Evolutionary conservation across 2,329 filamentous ascomycete genomes (phyloP).

Genomic region (Chrysosporium queenslandicum): DNA sequence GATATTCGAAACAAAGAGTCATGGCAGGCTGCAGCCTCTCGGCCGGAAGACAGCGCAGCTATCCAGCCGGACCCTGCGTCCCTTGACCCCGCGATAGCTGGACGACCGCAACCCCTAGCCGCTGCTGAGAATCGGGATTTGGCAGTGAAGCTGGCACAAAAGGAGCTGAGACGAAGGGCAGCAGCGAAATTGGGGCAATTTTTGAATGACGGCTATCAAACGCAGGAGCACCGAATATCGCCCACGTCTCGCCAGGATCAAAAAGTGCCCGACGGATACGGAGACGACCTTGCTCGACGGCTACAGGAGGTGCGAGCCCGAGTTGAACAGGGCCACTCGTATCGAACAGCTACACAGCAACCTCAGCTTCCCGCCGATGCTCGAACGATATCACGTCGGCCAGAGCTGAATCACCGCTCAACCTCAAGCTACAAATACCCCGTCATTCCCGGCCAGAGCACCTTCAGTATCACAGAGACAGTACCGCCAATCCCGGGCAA

Average conservation of each 20-base stretch:
- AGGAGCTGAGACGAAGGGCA: conserved; percentile 57
- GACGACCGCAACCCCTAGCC: conserved; percentile 53
- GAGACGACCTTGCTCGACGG: conserved; percentile 14
- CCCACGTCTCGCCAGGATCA: neutral
- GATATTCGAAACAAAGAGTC: conserved; percentile 40
- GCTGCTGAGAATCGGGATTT: conserved; percentile 63
- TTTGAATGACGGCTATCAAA: conserved; percentile 3
- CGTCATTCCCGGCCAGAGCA: conserved; percentile 32
- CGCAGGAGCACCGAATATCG: neutral
- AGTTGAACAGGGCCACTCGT: conserved; percentile 15
- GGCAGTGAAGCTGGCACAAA: conserved; percentile 64
- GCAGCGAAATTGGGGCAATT: conserved; percentile 4
- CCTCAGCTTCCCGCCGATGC: neutral
- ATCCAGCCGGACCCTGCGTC: conserved; percentile 9
- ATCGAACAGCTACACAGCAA: neutral
- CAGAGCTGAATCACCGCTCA: neutral
- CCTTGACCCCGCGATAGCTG: conserved; percentile 51
- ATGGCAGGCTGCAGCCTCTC: conserved; percentile 25
- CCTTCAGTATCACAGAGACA: conserved; percentile 20
- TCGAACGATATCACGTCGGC: neutral
- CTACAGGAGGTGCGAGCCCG: conserved; percentile 23
- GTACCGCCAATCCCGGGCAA: conserved; percentile 25
- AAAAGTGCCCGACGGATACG: neutral
- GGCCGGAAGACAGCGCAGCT: conserved; percentile 5
- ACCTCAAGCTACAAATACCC: conserved; percentile 34